Evolutionary conservation across 2,329 filamentous ascomycete genomes (phyloP).

Genomic region (Aspergillus thermomutatus): DNA sequence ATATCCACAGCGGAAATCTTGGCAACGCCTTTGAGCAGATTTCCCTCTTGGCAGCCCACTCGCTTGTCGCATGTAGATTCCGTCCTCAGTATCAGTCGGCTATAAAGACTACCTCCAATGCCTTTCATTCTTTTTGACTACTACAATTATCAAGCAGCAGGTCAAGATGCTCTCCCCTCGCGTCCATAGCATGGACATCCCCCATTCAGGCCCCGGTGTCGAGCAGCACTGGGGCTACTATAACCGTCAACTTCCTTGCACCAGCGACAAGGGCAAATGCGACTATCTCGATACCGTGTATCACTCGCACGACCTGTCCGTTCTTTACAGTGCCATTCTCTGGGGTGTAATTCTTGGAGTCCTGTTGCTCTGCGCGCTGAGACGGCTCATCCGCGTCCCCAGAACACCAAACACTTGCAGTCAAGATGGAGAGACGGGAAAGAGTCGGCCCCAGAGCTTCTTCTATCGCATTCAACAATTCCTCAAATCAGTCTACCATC

Average conservation of each 20-base stretch:
- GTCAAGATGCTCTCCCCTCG: conserved; percentile 10
- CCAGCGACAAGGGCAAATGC: conserved; percentile 56
- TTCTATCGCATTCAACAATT: conserved; percentile 35
- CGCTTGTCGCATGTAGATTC: background rate
- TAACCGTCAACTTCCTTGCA: conserved; percentile 54
- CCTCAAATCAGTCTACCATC: conserved; percentile 43
- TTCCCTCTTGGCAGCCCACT: conserved; percentile 1
- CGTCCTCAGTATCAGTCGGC: background rate
- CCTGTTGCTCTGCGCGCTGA: conserved; percentile 43
- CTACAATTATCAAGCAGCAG: background rate
- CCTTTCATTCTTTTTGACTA: background rate
- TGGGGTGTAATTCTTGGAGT: conserved; percentile 54
- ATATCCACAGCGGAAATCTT: background rate
- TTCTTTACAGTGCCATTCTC: conserved; percentile 56
- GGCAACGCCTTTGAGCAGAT: conserved; percentile 5
- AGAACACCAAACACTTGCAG: background rate
- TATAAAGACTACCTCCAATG: background rate
- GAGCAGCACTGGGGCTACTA: conserved; percentile 58
- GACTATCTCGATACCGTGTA: conserved; percentile 58
- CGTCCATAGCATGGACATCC: conserved; percentile 47
- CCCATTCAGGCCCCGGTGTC: conserved; percentile 36
- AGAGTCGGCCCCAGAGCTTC: conserved; percentile 21
- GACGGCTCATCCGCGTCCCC: conserved; percentile 11
- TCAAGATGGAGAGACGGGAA: conserved; percentile 15
- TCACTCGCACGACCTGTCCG: conserved; percentile 50